Evolutionary conservation across 805 yeast genomes (phyloP).

Genomic region (Sugiyamaella chiloensis): DNA sequence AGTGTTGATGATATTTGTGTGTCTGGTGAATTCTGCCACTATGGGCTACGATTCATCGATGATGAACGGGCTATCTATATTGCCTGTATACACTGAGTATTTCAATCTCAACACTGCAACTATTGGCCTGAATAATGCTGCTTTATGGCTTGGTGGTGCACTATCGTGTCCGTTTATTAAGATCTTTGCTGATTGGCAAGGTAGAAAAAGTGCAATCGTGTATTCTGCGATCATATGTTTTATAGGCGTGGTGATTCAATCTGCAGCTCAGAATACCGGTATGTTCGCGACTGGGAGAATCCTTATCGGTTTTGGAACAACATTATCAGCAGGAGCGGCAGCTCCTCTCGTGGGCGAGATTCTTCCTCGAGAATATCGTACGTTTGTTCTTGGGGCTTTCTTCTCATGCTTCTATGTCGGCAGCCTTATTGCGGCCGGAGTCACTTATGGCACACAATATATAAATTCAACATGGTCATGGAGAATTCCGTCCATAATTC

Average conservation of each 20-base stretch:
- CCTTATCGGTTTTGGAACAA: constrained; percentile 69
- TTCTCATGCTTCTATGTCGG: constrained; percentile 70
- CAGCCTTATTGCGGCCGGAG: constrained; percentile 71
- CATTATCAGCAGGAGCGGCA: constrained; percentile 71
- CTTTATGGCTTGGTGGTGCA: constrained; percentile 7
- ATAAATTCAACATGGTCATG: constrained; percentile 43
- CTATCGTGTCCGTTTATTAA: constrained; percentile 1
- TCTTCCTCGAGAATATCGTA: constrained; percentile 61
- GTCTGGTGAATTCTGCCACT: constrained; percentile 1
- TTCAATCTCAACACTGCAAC: constrained; percentile 2
- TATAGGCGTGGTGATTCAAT: constrained; percentile 56
- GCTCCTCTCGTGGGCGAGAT: constrained; percentile 78
- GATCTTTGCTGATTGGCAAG: background rate
- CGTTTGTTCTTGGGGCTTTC: constrained; percentile 55
- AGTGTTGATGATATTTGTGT: background rate
- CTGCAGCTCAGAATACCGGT: constrained; percentile 46
- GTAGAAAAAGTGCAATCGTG: background rate
- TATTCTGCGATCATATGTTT: constrained; percentile 18
- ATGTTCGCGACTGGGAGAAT: constrained; percentile 68
- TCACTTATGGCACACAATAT: constrained; percentile 54
- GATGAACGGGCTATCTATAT: constrained; percentile 5
- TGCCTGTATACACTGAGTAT: constrained; percentile 8
- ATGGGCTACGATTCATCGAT: constrained; percentile 9
- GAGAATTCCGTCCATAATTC: constrained; percentile 76
- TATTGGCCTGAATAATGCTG: constrained; percentile 5